A percentile compares a stretch with the other conserved stretches of the same genome.
These are phyloP conservation scores for Crucihimalaya himalaica DNA, from an alignment of 345 rosid genomes.

Conservation along the genomic window DNA sequence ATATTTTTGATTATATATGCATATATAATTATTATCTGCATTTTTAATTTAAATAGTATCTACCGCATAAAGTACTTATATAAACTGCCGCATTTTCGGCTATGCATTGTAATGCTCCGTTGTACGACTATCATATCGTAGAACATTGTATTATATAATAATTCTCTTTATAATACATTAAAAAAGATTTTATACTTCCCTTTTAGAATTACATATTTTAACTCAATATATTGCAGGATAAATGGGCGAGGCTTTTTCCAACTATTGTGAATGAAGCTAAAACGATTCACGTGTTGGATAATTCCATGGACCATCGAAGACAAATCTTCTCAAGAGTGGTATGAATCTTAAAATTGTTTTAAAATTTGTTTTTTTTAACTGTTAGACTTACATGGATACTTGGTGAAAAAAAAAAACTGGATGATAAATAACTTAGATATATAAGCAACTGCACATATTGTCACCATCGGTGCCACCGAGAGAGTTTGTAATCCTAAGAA, in stretches of 20 bases:
- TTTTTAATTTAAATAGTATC: too few species aligned
- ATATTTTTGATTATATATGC: background rate
- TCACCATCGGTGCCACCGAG: conserved; percentile 80
- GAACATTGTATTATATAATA: background rate
- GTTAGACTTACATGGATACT: background rate
- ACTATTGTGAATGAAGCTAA: conserved; percentile 62
- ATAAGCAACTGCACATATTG: conserved; percentile 62
- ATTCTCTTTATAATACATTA: background rate
- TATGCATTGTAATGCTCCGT: background rate
- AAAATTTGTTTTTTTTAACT: background rate
- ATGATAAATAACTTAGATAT: conserved; percentile 47
- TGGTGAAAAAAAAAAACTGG: background rate
- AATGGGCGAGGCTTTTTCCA: conserved; percentile 65
- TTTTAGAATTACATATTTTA: background rate
- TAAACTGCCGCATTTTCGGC: background rate
- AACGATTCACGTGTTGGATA: conserved; percentile 54
- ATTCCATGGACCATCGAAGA: conserved; percentile 34
- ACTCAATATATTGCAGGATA: conserved; percentile 46
- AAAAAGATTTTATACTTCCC: too few species aligned
- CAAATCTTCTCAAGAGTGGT: conserved; percentile 56
- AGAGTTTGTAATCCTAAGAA: conserved; percentile 62
- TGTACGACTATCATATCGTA: background rate
- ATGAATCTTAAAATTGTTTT: background rate
- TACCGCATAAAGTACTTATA: background rate
- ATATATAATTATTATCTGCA: background rate